Conservation (phyloP, 371 early-diverging fungal species). For the Choanephora cucurbitarum region DNA sequence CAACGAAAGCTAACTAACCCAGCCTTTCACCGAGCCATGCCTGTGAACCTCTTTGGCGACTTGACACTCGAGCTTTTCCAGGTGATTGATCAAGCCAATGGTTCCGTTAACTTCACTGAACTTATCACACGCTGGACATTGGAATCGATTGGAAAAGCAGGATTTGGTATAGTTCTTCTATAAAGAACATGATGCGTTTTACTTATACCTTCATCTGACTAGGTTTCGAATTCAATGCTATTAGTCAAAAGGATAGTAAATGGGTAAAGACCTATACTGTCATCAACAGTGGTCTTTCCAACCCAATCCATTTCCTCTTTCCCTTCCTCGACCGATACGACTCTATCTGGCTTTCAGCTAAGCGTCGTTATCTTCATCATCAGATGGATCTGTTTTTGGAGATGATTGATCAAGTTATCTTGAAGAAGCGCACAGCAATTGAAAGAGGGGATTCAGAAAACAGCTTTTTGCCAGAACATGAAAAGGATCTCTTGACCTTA, state of each 20-base stretch:
- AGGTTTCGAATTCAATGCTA: slow-evolving; percentile 34
- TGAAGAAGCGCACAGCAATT: slow-evolving; percentile 7
- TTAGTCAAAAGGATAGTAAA: slow-evolving; percentile 13
- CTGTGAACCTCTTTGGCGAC: slow-evolving; percentile 33
- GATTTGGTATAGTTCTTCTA: slow-evolving; percentile 22
- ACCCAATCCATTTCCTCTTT: slow-evolving; percentile 13
- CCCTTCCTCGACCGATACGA: slow-evolving; percentile 41
- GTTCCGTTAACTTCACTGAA: slow-evolving; percentile 17
- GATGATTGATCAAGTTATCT: slow-evolving; percentile 14
- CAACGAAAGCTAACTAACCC: slow-evolving; percentile 35
- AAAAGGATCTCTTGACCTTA: slow-evolving; percentile 22
- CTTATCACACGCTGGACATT: slow-evolving; percentile 30
- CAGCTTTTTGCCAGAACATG: slow-evolving; percentile 5
- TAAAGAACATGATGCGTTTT: not conserved
- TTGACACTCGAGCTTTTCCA: slow-evolving; percentile 25
- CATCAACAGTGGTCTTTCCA: slow-evolving; percentile 1
- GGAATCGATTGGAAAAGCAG: slow-evolving; percentile 36
- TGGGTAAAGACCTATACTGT: slow-evolving; percentile 29
- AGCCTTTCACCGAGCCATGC: slow-evolving; percentile 40
- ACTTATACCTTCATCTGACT: not conserved
- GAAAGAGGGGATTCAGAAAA: slow-evolving; percentile 13
- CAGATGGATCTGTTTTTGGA: slow-evolving; percentile 15
- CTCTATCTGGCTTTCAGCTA: slow-evolving; percentile 24
- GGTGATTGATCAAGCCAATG: slow-evolving; percentile 17
- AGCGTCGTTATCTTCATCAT: not conserved